Base-by-base conservation (phyloP, 2,329 filamentous ascomycete genomes). In the Colletotrichum agaves region DNA sequence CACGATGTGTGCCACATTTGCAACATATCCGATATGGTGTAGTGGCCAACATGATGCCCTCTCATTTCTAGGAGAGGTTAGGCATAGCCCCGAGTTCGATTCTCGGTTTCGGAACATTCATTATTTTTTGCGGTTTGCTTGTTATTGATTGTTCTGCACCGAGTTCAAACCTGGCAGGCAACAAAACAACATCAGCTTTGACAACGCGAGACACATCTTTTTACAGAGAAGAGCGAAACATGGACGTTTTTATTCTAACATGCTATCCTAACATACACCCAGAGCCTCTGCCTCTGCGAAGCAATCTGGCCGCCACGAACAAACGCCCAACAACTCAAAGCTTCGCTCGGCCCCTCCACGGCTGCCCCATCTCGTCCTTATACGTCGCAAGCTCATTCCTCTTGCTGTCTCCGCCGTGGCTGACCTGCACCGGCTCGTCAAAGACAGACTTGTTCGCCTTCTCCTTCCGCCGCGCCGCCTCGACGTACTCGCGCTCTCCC, bases 401-500 rank as follows among this genome's bases (percentile, higher is more conserved):
- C 74, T 80, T 82, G 73, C 78, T 82, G 61, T 83, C 79, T 3
- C 79, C 80, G 15, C 80, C 80, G 50, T 82, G 80, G 12, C 70
- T 71, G 12, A 82, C 79, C 49, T 74, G 67, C 13, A 75, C 74
- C 1, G 79, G 80, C 3, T 74, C 75, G 50, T 78, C 79, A 37
- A 80, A 81, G 1, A 77, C 72, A 2, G 71, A 72, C 2, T 72
- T 73, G 6, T 72, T 72, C 10, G 72, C 66, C 63, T 78, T 77
- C 67, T 76, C 74, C 65, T 72, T 70, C 41, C 83, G 75, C 15
- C 77, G 55, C 4, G 73, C 72, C 0, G 77, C 69, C 7, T 81
- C 76, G n/a, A 84, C 74, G 65, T 85, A 85, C 12, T 82, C 75
- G 33, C 83, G 74, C 74, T 82, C 75, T 3, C 77, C 76, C 58